Base-by-base conservation (phyloP, 352 stramenopile genomes). In the Pythium sukuiense region DNA sequence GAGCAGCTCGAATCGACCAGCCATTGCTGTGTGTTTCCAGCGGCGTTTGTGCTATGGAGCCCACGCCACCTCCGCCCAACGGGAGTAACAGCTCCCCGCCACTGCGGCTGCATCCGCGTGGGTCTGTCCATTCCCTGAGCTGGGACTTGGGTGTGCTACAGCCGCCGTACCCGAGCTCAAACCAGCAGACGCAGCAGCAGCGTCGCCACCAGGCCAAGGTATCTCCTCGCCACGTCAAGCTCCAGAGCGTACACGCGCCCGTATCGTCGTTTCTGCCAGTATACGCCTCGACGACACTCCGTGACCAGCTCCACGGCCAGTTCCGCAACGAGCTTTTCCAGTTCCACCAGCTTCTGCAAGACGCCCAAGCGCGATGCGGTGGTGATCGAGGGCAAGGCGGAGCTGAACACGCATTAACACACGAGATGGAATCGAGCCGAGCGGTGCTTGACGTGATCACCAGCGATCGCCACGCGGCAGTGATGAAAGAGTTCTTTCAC, bases 291-390 rank as follows among this genome's bases (percentile, higher is more conserved):
- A 52, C 74, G 2, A 49, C 74, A 18, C 56, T 86, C 6, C 71
- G 70, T 33, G 74, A 80, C 30, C 72, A 82, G 33, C 55, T 81
- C 46, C 62, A 74, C 41, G 61, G 57, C 27, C 79, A 76, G 48
- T 86, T 87, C 43, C 78, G 72, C 6, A 76, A 89, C 52, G 80
- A 90, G 43, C 73, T 92, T 2, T 85, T 92, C 57, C 76, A 80
- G 37, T 87, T 92, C 58, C 81, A 90, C 53, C 84, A 92, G 64
- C 56, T 88, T 11, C 63, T 92, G 12, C 71, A 73, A 0, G 81
- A 92, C 53, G 68, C 70, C 2, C 70, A 80, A 1, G 59, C 72
- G 3, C 41, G 43, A 4, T 59, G 53, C 54, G 26, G 61, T 49
- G 27, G 27, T 3, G 29, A 59, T 12, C 18, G 66, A 0, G 60